Base-by-base conservation (phyloP, 345 rosid genomes). In the Lepidium didymum region DNA sequence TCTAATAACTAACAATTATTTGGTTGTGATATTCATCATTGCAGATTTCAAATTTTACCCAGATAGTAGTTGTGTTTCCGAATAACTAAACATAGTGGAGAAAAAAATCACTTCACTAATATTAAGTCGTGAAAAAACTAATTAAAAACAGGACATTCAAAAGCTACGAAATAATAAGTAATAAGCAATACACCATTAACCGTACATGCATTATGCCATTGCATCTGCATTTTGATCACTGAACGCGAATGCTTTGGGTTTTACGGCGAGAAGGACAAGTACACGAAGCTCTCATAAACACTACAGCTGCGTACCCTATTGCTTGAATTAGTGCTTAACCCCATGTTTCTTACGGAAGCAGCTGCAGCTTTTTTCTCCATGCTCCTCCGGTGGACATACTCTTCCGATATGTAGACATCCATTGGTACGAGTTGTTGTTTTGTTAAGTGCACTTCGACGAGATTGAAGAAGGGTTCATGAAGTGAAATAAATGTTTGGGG, bases 391-490 rank as follows among this genome's bases (percentile, higher is more conserved):
- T 51, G 55, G 55, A 83, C 78, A 68, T 87, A 90, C 75, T 90
- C 96, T 59, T 87, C 88, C 7, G 88, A 82, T 73, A 90, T 84
- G 65, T 64, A 87, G 13, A 87, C 86, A 65, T 87, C 88, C 87
- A 87, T 80, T 35, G 4, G 11, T 5, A 29, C 33, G 7, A 29
- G 33, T 29, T 29, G 33, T 29, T 29, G 33, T 29, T 6, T 29
- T 29, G 7, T 29, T 29, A 27, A 27, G 5, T 27, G 4, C 5
- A 27, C 31, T 27, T 27, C 31, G 31, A 27, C 4, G 6, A 27
- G 31, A 27, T 11, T 0, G 37, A 44, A 3, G 7, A n/a, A 18
- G 5, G 62, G 53, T 10, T 1, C 18, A 37, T 53, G 18, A 45
- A 72, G 53, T 31, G 29, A 10, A 11, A 29, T 0, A 49, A 57